Evolutionary conservation across 306 rosid genomes (phyloP).

Genomic region (Malus domestica): DNA sequence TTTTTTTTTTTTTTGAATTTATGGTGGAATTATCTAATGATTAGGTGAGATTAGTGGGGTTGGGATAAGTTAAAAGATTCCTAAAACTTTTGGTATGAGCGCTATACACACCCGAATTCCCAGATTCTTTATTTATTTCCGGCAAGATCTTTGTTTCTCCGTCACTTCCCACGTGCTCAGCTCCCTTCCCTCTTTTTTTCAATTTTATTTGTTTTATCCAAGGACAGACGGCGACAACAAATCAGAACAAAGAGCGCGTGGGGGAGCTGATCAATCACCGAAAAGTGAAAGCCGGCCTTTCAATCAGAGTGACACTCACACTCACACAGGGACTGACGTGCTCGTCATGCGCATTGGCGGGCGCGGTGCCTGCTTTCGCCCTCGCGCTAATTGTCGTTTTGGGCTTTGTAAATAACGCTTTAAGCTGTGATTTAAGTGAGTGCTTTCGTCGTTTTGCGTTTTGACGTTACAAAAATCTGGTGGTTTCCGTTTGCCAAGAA

Average conservation of each 20-base stretch:
- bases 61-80: neutral
- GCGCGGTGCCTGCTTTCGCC: neutral
- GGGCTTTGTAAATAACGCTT: conserved; percentile 5
- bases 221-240: neutral
- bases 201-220: neutral
- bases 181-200: neutral
- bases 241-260: neutral
- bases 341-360: neutral
- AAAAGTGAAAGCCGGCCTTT: neutral
- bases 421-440: conserved; percentile 7
- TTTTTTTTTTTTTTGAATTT: too few species aligned
- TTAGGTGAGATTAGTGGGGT: neutral
- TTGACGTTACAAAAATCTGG: neutral
- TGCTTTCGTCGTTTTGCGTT: neutral
- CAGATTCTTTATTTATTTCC: neutral
- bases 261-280: too few species aligned
- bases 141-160: conserved; percentile 14
- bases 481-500: neutral
- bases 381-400: neutral
- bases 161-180: conserved; percentile 21
- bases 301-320: neutral
- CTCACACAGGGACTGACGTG: neutral
- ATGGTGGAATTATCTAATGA: neutral
- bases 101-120: neutral
- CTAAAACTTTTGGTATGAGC: neutral